Evolutionary conservation across 768 basidiomycete genomes (phyloP).

Genomic region (Galerina sulciceps): DNA sequence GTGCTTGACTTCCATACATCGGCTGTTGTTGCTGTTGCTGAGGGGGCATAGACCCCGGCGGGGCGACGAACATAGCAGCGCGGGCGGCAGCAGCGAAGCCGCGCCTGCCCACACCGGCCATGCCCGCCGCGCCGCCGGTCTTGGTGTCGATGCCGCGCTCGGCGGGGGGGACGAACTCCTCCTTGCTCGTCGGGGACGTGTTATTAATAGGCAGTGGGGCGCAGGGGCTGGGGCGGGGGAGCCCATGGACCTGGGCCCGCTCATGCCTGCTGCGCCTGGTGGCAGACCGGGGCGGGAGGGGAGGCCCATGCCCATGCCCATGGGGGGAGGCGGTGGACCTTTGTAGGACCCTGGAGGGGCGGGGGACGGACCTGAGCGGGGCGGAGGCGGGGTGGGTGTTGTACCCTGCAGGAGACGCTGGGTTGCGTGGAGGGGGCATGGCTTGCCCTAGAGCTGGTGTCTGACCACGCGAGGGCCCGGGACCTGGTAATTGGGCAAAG

Average conservation of each 20-base stretch:
- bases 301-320: background rate
- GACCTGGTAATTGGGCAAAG: too few relatives aligned
- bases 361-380: background rate
- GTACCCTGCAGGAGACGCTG: background rate
- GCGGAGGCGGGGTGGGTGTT: background rate
- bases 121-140: conserved; percentile 76
- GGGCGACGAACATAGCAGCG: conserved; percentile 42
- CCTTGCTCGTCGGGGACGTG: background rate
- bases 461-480: background rate
- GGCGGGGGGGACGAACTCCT: conserved; percentile 28
- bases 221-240: background rate
- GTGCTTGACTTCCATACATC: background rate
- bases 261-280: background rate
- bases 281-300: background rate
- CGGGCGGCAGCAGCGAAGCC: conserved; percentile 82
- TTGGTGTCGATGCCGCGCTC: conserved; percentile 66
- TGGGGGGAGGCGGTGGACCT: background rate
- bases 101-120: conserved; percentile 90
- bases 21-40: conserved; percentile 9
- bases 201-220: background rate
- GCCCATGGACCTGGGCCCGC: conserved; percentile 11
- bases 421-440: conserved; percentile 2
- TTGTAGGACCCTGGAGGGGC: background rate
- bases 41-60: conserved; percentile 20
- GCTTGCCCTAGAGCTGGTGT: background rate